Evolutionary conservation across 2,329 filamentous ascomycete species (phyloP), one percentile per base, ranked within the genome.

Genomic region (Xylariaceae sp.): DNA sequence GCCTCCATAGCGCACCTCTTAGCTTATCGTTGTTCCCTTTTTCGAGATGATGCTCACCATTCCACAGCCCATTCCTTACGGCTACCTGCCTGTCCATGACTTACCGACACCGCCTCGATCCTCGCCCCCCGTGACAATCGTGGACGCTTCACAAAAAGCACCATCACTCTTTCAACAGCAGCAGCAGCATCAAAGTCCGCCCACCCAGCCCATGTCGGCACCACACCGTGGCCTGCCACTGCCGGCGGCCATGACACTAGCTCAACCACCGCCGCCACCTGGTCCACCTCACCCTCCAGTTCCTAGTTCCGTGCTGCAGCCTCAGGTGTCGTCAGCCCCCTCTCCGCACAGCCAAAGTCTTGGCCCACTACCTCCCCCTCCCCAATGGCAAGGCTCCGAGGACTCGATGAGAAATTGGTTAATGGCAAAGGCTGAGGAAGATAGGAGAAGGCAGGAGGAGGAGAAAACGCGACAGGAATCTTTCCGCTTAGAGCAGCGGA

Each of bases 371-470:
- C 86, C 86, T n/a, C 77, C 82, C 24, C 84, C 86, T 23, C 80
- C 82, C 33, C 81, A 85, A 68, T 88, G 86, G 81, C 83, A 87
- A 65, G 81, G 81, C 41, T 77, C 81, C 27, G 87, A 90, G 64
- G 87, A 91, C 30, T 81, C 84, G 2, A 88, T 89, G 85, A 84
- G 81, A 57, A 81, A 79, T 49, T 92, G 88, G 88, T 75, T 91
- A 18, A 73, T 81, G 49, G 85, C 88, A 47, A 90, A 86, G 70
- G 77, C 83, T 0, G 89, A 92, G 70, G 88, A 92, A 67, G 88
- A 92, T 66, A 84, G 80, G 66, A 81, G 85, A 56, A 85, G 76
- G 67, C 88, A 91, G 72, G 88, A 92, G 71, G 87, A 91, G 71
- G 87, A 91, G 71, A 87, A 81, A 64, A 84, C 81, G 18, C 76